These are phyloP conservation scores for Pochonia chlamydosporia DNA, from an alignment of 2,329 filamentous ascomycete species.

Conservation along the genomic window DNA sequence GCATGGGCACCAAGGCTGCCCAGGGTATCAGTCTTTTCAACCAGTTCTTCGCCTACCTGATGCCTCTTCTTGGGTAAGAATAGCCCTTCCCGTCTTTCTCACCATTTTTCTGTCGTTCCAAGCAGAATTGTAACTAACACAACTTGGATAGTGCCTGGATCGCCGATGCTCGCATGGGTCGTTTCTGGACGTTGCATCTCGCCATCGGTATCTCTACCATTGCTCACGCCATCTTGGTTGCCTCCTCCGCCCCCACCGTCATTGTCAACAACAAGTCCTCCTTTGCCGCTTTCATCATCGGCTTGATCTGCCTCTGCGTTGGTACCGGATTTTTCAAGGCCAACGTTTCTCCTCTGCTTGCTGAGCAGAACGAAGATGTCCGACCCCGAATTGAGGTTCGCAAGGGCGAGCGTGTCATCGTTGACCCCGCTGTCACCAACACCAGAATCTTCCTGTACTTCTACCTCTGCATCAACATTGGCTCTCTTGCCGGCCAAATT, in stretches of 20 bases:
- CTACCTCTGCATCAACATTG: slow-evolving; percentile 54
- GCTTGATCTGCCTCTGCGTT: slow-evolving; percentile 47
- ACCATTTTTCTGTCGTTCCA: not conserved
- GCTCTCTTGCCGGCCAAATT: slow-evolving; percentile 50
- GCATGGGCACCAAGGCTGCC: slow-evolving; percentile 51
- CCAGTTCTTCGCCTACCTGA: slow-evolving; percentile 56
- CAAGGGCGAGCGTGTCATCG: slow-evolving; percentile 61
- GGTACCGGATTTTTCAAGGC: slow-evolving; percentile 79
- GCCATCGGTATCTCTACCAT: slow-evolving; percentile 60
- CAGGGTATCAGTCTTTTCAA: slow-evolving; percentile 47
- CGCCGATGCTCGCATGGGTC: slow-evolving; percentile 66
- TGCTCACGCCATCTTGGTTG: slow-evolving; percentile 61
- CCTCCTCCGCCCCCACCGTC: slow-evolving; percentile 57
- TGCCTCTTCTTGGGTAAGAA: slow-evolving; percentile 48
- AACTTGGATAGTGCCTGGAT: slow-evolving; percentile 36
- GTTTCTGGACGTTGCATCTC: slow-evolving; percentile 66
- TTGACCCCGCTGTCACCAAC: slow-evolving; percentile 64
- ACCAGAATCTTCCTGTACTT: slow-evolving; percentile 63
- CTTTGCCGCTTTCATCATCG: slow-evolving; percentile 64
- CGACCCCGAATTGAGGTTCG: slow-evolving; percentile 51
- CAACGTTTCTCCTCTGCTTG: slow-evolving; percentile 68
- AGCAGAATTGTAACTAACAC: not conserved
- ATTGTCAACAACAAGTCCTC: slow-evolving; percentile 52
- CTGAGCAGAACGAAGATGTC: slow-evolving; percentile 61
- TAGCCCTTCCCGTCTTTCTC: not conserved